Evolutionary conservation across 2,329 filamentous ascomycete species (phyloP).

Genomic region (Aotearoamyces nothofagi): DNA sequence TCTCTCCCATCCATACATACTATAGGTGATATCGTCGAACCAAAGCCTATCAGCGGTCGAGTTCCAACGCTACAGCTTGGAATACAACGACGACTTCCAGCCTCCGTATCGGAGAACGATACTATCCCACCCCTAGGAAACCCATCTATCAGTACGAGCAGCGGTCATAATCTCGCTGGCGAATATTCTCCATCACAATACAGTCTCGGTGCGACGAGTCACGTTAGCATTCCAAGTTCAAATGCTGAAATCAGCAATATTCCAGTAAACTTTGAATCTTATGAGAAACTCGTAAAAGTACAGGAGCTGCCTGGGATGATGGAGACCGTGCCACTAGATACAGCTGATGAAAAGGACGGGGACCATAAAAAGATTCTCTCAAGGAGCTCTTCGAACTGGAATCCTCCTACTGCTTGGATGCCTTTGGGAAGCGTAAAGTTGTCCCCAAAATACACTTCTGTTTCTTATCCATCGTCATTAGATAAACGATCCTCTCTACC

Average conservation of each 20-base stretch:
- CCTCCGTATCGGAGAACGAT: neutral
- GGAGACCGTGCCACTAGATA: neutral
- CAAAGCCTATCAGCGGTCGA: neutral
- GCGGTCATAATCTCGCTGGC: neutral
- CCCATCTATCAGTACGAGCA: slow-evolving; percentile 1
- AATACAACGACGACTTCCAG: neutral
- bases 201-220: neutral
- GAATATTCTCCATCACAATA: slow-evolving; percentile 1
- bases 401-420: too few relatives aligned
- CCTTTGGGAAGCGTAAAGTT: too few relatives aligned
- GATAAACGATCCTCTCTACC: too few relatives aligned
- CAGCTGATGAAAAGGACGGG: neutral
- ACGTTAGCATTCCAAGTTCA: neutral
- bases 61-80: neutral
- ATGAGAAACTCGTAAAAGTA: neutral
- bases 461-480: too few relatives aligned
- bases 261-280: neutral
- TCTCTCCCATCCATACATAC: too few relatives aligned
- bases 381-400: too few relatives aligned
- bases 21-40: too few relatives aligned
- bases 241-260: neutral
- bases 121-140: neutral
- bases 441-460: too few relatives aligned
- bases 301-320: neutral
- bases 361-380: neutral